Base-by-base conservation (phyloP, 768 basidiomycete genomes). In the Hydnomerulius pinastri region DNA sequence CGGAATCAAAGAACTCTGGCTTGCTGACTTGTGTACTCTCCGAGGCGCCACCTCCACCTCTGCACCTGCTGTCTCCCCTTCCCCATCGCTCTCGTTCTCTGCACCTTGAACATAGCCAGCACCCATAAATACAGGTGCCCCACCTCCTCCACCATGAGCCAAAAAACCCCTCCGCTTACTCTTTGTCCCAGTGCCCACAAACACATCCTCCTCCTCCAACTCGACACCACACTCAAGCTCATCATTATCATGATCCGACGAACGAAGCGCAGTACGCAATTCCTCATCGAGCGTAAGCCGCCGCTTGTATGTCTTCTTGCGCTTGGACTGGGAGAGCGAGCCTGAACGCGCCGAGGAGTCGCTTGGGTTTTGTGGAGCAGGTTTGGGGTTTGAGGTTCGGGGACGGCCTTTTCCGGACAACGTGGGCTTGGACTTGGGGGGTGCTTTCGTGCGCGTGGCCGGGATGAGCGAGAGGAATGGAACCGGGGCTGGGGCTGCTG, bases 71-170 rank as follows among this genome's bases (percentile, higher is more conserved):
- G 4, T 21, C 23, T 23, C 39, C 23, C 61, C 60, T 46, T 57
- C 63, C 32, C 28, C 52, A 33, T 47, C 46, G 24, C 54, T 67
- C 11, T 60, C 65, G 7, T 66, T 62, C 15, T 72, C 68, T 1
- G 67, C 82, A n/a, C 79, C 85, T 37, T 78, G 76, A 4, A 86
- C 78, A 57, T 85, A 85, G 4, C 86, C 87, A 23, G 73, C 78
- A 7, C 82, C 85, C 81, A 89, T 83, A 50, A 82, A 81, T 10
- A 92, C 83, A 1, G 88, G 84, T 1, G 62, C 50, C 1, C 90
- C 90, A 20, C 84, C 87, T 9, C 78, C 87, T 1, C 90, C 89
- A 11, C 89, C 89, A 58, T 81, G 84, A 4, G 86, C 84, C 18
- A 90, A 71, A 54, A 90, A 92, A 2, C 86, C 85, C 4, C 63